phyloP scores from a whole-genome alignment of 768 basidiomycete genomes.

The Leccinum longicurvipes region DNA sequence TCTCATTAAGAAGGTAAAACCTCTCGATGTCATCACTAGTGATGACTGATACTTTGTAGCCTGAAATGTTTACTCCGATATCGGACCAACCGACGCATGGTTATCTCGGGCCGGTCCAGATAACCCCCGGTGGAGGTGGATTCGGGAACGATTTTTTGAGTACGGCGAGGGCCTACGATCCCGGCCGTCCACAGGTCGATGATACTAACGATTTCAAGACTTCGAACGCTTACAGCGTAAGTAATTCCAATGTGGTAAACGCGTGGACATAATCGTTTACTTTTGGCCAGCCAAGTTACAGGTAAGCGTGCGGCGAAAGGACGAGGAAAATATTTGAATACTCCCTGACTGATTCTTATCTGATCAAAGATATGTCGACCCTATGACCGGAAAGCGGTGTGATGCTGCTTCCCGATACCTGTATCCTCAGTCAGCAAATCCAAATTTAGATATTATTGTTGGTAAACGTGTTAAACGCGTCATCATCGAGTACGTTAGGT shows the following conservation, averaged over 20 bases:
- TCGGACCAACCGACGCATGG: slow-evolving; percentile 36
- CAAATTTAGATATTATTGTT: slow-evolving; percentile 29
- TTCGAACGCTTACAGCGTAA: slow-evolving; percentile 23
- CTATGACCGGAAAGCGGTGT: slow-evolving; percentile 31
- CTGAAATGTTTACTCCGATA: slow-evolving; percentile 35
- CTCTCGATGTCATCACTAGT: slow-evolving; percentile 28
- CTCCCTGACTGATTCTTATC: neutral
- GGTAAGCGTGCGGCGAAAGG: slow-evolving; percentile 8
- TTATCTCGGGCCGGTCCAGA: slow-evolving; percentile 29
- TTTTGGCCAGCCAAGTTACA: slow-evolving; percentile 12
- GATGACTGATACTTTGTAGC: slow-evolving; percentile 36
- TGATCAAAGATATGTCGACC: slow-evolving; percentile 47
- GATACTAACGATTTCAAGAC: slow-evolving; percentile 30
- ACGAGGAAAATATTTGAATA: neutral
- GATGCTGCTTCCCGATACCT: slow-evolving; percentile 33
- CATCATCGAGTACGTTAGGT: neutral
- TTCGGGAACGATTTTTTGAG: slow-evolving; percentile 43
- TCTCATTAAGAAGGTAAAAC: slow-evolving; percentile 50
- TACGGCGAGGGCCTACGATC: slow-evolving; percentile 46
- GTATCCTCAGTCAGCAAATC: slow-evolving; percentile 29
- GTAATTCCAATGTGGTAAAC: slow-evolving; percentile 1
- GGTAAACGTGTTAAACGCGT: slow-evolving; percentile 14
- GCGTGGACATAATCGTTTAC: neutral
- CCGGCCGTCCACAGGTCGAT: slow-evolving; percentile 35
- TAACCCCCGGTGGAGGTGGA: slow-evolving; percentile 12